Conservation (phyloP, 1,139 yeast genomes). For the Yamadazyma friedrichii region DNA sequence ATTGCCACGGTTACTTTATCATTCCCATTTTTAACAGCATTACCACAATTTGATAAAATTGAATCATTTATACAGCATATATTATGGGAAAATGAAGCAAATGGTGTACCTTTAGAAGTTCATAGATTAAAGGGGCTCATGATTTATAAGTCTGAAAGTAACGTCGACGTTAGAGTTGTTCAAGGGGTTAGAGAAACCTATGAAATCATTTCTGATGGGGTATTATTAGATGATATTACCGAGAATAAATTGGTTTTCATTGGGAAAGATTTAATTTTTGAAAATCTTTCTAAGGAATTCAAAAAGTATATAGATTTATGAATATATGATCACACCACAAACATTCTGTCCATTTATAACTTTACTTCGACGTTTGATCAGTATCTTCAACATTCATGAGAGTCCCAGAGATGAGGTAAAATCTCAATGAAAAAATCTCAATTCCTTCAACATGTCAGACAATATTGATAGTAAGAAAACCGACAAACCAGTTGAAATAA, state of each 20-base stretch:
- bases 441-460: not conserved
- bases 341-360: not conserved
- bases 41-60: slow-evolving; percentile 35
- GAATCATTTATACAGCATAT: slow-evolving; percentile 65
- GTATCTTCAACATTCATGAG: too few relatives aligned
- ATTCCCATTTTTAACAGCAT: slow-evolving; percentile 43
- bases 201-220: slow-evolving; percentile 63
- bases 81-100: slow-evolving; percentile 61
- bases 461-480: not conserved
- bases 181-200: slow-evolving; percentile 95
- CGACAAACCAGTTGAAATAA: slow-evolving; percentile 1
- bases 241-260: slow-evolving; percentile 71
- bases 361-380: too few relatives aligned
- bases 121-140: slow-evolving; percentile 83
- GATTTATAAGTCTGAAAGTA: slow-evolving; percentile 22
- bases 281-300: slow-evolving; percentile 29
- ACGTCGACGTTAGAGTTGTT: slow-evolving; percentile 55
- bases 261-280: slow-evolving; percentile 59
- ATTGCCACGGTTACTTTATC: slow-evolving; percentile 62
- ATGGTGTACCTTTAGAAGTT: slow-evolving; percentile 54
- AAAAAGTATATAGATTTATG: not conserved
- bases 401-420: too few relatives aligned
- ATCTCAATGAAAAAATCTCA: not conserved
- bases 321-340: not conserved
- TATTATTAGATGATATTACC: slow-evolving; percentile 32